These are phyloP conservation scores for Scedosporium boydii DNA, from an alignment of 2,329 filamentous ascomycete genomes.

Conservation along the genomic window DNA sequence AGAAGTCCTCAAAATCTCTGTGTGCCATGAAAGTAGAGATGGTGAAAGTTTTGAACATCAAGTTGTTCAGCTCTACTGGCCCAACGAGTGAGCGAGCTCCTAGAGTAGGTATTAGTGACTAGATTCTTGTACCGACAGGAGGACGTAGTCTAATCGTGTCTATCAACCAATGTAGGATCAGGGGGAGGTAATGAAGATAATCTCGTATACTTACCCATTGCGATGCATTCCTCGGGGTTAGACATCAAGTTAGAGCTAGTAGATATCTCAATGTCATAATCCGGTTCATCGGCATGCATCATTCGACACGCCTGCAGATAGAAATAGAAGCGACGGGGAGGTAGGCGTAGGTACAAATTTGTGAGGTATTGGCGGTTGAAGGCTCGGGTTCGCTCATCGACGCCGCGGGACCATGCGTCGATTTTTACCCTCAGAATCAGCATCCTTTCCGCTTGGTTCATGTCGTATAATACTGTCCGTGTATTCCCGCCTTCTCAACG, in stretches of 20 bases:
- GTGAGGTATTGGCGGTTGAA: slow-evolving; percentile 13
- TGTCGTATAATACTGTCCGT: slow-evolving; percentile 13
- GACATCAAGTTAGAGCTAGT: background rate
- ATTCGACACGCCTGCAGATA: slow-evolving; percentile 7
- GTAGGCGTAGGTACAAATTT: slow-evolving; percentile 15
- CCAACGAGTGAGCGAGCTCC: too few species aligned
- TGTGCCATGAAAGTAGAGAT: too few species aligned
- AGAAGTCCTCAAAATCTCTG: too few species aligned
- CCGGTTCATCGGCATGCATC: background rate
- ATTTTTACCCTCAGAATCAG: slow-evolving; percentile 18
- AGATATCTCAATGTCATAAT: background rate
- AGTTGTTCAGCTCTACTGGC: too few species aligned
- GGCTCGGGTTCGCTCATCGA: slow-evolving; percentile 15
- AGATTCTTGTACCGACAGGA: background rate
- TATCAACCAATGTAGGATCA: background rate
- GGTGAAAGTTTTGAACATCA: too few species aligned
- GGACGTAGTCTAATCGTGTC: background rate
- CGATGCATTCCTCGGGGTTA: background rate
- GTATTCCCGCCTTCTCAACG: slow-evolving; percentile 14
- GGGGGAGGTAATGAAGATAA: background rate
- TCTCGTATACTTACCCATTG: background rate
- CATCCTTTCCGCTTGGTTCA: slow-evolving; percentile 16
- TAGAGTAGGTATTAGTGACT: too few species aligned
- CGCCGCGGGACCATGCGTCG: slow-evolving; percentile 16
- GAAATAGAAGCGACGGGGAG: slow-evolving; percentile 14